phyloP scores from a whole-genome alignment of 805 yeast genomes.

The Metschnikowia similis region DNA sequence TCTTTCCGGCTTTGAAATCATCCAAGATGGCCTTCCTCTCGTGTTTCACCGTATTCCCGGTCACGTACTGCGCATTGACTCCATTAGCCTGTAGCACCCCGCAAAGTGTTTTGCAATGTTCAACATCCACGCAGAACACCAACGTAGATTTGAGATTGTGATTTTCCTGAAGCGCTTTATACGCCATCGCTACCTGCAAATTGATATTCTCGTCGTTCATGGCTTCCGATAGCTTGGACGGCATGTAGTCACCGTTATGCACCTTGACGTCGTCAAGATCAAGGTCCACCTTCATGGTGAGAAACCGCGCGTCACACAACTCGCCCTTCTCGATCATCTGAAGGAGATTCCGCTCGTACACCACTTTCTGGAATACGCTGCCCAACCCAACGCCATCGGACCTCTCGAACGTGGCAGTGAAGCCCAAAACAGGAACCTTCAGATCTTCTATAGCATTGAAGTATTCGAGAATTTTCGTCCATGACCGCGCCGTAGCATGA shows the following conservation, averaged over 20 bases:
- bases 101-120: conserved; percentile 57
- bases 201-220: conserved; percentile 55
- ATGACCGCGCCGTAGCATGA: conserved; percentile 75
- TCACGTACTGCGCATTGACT: conserved; percentile 64
- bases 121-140: conserved; percentile 71
- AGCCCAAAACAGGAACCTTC: conserved; percentile 64
- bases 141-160: conserved; percentile 56
- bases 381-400: conserved; percentile 64
- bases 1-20: conserved; percentile 57
- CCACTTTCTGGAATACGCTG: conserved; percentile 65
- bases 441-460: conserved; percentile 48
- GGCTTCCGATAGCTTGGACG: conserved; percentile 46
- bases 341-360: conserved; percentile 59
- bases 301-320: conserved; percentile 64
- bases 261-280: conserved; percentile 35
- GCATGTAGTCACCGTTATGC: conserved; percentile 50
- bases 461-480: conserved; percentile 52
- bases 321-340: conserved; percentile 68
- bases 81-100: conserved; percentile 53
- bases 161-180: conserved; percentile 32
- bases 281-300: conserved; percentile 48
- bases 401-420: conserved; percentile 82
- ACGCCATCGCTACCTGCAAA: conserved; percentile 52
- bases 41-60: conserved; percentile 55
- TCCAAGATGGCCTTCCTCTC: conserved; percentile 50